Evolutionary conservation across 2,329 filamentous ascomycete genomes (phyloP), one percentile per base, ranked within the genome.

Genomic region (Bipolaris victoriae): DNA sequence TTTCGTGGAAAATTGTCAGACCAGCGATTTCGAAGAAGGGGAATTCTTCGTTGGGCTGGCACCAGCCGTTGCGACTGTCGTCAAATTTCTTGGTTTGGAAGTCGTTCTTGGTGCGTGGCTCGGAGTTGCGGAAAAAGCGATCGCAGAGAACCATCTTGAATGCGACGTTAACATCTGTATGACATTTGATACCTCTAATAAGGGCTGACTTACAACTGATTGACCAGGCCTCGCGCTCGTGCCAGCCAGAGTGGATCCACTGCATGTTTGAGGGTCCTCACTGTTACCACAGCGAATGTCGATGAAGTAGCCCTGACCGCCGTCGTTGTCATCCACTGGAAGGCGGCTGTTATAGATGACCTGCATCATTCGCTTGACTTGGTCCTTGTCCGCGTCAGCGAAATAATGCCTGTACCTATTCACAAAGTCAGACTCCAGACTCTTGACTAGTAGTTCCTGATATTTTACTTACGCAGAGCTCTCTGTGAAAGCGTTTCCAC

Each of bases 381-480:
- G 33, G 52, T 54, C 43, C 33, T 54, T 54, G 43, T 54, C 52
- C 43, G 31, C 43, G 43, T 54, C 43, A 18, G 43, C 43, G 33
- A 54, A 54, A 54, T 49, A 49, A 53, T 53, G 29, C 51, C 18
- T 53, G 41, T 53, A 53, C 51, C 51, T 53, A 31, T 47, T 47
- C 10, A 40, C 7, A 40, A 54, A 47, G 33, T 47, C 22, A 39
- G 36, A 39, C 36, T 5, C 36, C 7, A 39, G 36, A 39, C 36
- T 20, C n/a, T 39, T 39, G 4, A 39, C 15, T 39, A 39, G 36
- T 39, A 39, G 36, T 39, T 39, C 36, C 36, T 39, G 15, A 39
- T 39, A 39, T 39, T 39, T 39, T 39, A 39, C 36, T 16, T 16
- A 39, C 36, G 36, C 36, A 39, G 36, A 39, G 36, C 36, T 39